These are phyloP conservation scores for Thalassiosira hispida DNA, from an alignment of 352 stramenopile species.

Conservation along the genomic window DNA sequence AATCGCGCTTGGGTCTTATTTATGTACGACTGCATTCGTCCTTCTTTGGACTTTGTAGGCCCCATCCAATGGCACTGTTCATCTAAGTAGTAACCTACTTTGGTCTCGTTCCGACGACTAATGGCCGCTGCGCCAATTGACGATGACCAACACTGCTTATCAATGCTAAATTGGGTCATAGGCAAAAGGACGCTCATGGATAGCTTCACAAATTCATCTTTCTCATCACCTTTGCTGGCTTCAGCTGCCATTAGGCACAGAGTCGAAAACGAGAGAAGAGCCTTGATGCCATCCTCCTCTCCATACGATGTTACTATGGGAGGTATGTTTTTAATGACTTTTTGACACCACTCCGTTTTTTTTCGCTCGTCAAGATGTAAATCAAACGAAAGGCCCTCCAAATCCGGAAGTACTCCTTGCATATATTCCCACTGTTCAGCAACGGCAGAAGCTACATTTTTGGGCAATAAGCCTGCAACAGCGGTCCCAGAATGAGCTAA, in stretches of 20 bases:
- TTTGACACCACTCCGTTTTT: constrained; percentile 64
- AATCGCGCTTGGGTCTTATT: not conserved
- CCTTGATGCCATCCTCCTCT: constrained; percentile 66
- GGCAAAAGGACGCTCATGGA: constrained; percentile 77
- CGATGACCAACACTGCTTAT: constrained; percentile 74
- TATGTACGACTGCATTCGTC: constrained; percentile 10
- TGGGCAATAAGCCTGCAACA: constrained; percentile 42
- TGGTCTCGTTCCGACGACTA: constrained; percentile 33
- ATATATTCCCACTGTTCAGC: constrained; percentile 64
- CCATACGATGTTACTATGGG: constrained; percentile 59
- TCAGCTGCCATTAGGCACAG: constrained; percentile 62
- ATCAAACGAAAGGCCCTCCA: constrained; percentile 51
- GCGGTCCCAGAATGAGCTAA: constrained; percentile 1
- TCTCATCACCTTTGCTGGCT: constrained; percentile 44
- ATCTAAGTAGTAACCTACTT: constrained; percentile 51
- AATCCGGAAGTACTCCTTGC: constrained; percentile 46
- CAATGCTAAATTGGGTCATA: constrained; percentile 79
- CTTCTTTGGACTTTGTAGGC: constrained; percentile 44
- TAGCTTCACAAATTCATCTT: constrained; percentile 52
- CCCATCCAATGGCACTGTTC: constrained; percentile 49
- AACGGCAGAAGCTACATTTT: constrained; percentile 38
- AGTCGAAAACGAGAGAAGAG: constrained; percentile 72
- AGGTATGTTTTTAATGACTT: constrained; percentile 48
- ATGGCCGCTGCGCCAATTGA: constrained; percentile 48
- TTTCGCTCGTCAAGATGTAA: constrained; percentile 41